Percentiles rank a stretch among this genome's conserved stretches.
These are phyloP conservation scores for Gnaphalium uliginosum DNA, from an alignment of 129 eudicot species.

Conservation along the genomic window DNA sequence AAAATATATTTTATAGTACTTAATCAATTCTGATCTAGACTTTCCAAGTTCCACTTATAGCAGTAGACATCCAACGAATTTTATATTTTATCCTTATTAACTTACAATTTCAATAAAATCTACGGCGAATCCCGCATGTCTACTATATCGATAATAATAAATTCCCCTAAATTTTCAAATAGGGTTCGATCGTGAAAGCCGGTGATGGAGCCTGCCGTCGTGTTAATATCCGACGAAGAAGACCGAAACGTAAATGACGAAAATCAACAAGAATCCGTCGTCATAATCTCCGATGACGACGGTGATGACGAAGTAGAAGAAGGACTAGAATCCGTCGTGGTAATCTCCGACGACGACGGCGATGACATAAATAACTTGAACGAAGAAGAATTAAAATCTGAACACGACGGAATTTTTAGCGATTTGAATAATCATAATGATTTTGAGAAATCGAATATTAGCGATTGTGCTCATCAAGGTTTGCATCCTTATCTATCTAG, in stretches of 20 bases:
- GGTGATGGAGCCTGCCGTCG: constrained; percentile 34
- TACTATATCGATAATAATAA: background rate
- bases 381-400: constrained; percentile 22
- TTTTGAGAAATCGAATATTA: constrained; percentile 15
- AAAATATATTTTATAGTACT: too few relatives aligned
- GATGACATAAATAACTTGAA: background rate
- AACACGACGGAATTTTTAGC: constrained; percentile 24
- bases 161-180: background rate
- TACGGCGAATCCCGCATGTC: too few relatives aligned
- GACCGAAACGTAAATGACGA: constrained; percentile 26
- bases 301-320: constrained; percentile 25
- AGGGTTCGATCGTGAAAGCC: constrained; percentile 16
- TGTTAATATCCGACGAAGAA: constrained; percentile 44
- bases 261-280: constrained; percentile 15
- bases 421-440: constrained; percentile 25
- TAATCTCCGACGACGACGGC: constrained; percentile 32
- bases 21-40: too few relatives aligned
- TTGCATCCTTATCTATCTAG: constrained; percentile 10
- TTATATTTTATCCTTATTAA: too few relatives aligned
- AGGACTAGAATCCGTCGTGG: constrained; percentile 21
- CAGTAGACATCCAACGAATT: too few relatives aligned
- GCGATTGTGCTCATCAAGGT: constrained; percentile 51
- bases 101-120: too few relatives aligned
- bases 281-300: constrained; percentile 41
- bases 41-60: too few relatives aligned